A percentile compares a stretch with the other conserved stretches of the same genome.
Evolutionary conservation across 176 grass and related monocot species (phyloP).

Genomic region (Typha latifolia): DNA sequence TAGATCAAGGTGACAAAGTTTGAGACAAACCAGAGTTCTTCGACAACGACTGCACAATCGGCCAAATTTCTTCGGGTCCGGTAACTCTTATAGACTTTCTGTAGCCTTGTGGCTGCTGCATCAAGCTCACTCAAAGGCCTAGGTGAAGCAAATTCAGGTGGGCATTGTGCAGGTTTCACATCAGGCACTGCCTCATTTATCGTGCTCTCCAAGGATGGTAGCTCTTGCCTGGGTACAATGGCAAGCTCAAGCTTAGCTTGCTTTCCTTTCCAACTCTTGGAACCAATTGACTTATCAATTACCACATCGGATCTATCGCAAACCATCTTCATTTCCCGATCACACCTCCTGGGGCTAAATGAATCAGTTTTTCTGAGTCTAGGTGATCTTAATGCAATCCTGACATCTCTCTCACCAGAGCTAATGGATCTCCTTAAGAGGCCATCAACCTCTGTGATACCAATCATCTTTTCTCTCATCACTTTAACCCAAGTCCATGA

Average conservation of each 20-base stretch:
- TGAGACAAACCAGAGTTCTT: slow-evolving; percentile 74
- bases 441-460: too few relatives aligned
- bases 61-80: slow-evolving; percentile 69
- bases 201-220: too few relatives aligned
- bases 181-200: too few relatives aligned
- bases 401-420: too few relatives aligned
- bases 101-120: slow-evolving; percentile 62
- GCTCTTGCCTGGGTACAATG: background rate
- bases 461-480: background rate
- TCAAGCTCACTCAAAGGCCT: slow-evolving; percentile 44
- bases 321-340: too few relatives aligned
- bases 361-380: too few relatives aligned
- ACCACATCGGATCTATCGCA: background rate
- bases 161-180: too few relatives aligned
- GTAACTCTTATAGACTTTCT: slow-evolving; percentile 94
- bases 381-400: too few relatives aligned
- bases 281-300: slow-evolving; percentile 36
- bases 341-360: too few relatives aligned
- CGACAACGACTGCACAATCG: slow-evolving; percentile 71
- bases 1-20: background rate
- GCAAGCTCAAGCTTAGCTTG: background rate
- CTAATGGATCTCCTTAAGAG: too few relatives aligned
- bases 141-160: background rate
- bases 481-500: background rate
- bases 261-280: slow-evolving; percentile 37